A percentile compares a stretch with the other conserved stretches of the same genome.
Evolutionary conservation across 2,329 filamentous ascomycete species (phyloP).

Genomic region (Didymella segeticola): DNA sequence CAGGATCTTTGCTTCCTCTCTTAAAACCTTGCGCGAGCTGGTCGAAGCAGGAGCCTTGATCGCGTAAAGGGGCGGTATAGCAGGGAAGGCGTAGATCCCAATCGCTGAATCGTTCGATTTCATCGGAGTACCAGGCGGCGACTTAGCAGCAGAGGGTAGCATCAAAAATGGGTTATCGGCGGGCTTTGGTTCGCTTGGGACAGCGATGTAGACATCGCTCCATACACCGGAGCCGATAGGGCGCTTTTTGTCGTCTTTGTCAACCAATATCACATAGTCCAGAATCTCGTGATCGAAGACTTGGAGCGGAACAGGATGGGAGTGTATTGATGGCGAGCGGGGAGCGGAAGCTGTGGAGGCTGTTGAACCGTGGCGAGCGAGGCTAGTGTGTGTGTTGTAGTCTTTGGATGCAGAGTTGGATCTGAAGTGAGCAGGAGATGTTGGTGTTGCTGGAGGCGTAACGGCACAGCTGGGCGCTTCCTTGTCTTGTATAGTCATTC

Average conservation of each 20-base stretch:
- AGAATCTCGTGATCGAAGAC: constrained; percentile 31
- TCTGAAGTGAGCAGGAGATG: constrained; percentile 27
- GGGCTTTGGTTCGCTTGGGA: constrained; percentile 26
- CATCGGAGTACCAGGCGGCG: constrained; percentile 40
- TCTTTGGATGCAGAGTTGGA: constrained; percentile 28
- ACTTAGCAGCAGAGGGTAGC: constrained; percentile 20
- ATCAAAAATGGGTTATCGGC: constrained; percentile 8
- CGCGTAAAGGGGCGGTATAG: constrained; percentile 35
- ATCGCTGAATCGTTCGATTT: constrained; percentile 26
- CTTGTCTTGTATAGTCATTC: constrained; percentile 23
- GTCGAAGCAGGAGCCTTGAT: constrained; percentile 44
- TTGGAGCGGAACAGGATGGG: constrained; percentile 31
- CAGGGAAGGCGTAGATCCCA: constrained; percentile 14
- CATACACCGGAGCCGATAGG: constrained; percentile 44
- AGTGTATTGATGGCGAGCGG: constrained; percentile 27
- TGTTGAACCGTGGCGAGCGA: constrained; percentile 32
- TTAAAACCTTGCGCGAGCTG: constrained; percentile 40
- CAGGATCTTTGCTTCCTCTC: constrained; percentile 41
- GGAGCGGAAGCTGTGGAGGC: constrained; percentile 19
- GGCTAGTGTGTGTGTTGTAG: constrained; percentile 23
- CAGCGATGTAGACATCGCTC: constrained; percentile 48
- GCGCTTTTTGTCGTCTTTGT: constrained; percentile 34
- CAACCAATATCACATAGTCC: constrained; percentile 37
- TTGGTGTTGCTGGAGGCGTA: constrained; percentile 42
- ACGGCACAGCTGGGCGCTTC: constrained; percentile 27